Conservation (phyloP, 495 filamentous ascomycete genomes). For the Niebla homalea region DNA sequence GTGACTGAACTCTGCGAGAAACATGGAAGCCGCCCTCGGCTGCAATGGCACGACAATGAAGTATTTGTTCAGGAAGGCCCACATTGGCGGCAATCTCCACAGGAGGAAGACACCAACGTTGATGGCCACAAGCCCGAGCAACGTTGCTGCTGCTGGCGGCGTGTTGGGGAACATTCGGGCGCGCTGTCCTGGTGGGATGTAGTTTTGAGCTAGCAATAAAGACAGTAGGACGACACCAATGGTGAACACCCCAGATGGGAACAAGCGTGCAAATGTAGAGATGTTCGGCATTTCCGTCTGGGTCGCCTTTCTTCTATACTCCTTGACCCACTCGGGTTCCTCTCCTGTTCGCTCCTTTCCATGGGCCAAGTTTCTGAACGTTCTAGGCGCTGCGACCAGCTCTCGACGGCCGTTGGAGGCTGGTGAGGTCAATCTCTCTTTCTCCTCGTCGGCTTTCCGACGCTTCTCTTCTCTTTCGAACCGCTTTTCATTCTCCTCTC, state of each 20-base stretch:
- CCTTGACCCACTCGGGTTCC: slow-evolving; percentile 31
- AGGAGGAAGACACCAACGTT: slow-evolving; percentile 49
- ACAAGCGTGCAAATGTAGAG: slow-evolving; percentile 42
- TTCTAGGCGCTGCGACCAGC: neutral
- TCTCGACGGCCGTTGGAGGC: neutral
- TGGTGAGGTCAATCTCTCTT: slow-evolving; percentile 28
- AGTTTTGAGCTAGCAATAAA: slow-evolving; percentile 43
- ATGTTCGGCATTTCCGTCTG: slow-evolving; percentile 29
- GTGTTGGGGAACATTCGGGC: slow-evolving; percentile 58
- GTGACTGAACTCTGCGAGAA: slow-evolving; percentile 72
- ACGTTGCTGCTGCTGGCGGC: slow-evolving; percentile 68
- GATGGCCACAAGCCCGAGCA: slow-evolving; percentile 46
- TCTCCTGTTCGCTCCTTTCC: neutral
- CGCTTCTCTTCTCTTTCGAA: slow-evolving; percentile 32
- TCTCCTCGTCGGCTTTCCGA: slow-evolving; percentile 29
- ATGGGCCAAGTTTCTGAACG: neutral
- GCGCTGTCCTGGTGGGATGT: slow-evolving; percentile 44
- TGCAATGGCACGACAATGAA: slow-evolving; percentile 60
- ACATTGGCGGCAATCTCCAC: slow-evolving; percentile 59
- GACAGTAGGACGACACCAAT: slow-evolving; percentile 36
- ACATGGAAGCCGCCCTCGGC: slow-evolving; percentile 47
- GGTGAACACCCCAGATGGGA: slow-evolving; percentile 49
- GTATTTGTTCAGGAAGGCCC: slow-evolving; percentile 64
- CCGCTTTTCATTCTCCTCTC: slow-evolving; percentile 33
- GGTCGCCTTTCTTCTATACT: slow-evolving; percentile 27